A percentile compares a stretch with the other conserved stretches of the same genome.
These are phyloP conservation scores for Ilex paraguariensis DNA, from an alignment of 305 asterid genomes.

Conservation along the genomic window DNA sequence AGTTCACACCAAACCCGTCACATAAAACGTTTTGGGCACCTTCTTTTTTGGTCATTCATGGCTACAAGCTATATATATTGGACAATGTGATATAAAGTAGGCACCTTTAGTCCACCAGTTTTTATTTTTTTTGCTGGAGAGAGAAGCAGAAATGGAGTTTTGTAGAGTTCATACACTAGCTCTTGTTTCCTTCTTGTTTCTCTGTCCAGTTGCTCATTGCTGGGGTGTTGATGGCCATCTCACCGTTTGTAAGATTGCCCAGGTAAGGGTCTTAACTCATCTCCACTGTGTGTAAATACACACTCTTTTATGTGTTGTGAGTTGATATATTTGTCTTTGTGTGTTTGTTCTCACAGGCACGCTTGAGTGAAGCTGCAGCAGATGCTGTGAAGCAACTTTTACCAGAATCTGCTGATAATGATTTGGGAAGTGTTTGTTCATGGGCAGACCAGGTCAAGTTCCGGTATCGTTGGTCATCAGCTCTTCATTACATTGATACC, in stretches of 20 bases:
- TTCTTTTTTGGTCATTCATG: no score
- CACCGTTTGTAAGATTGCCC: slow-evolving; percentile 64
- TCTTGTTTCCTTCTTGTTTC: slow-evolving; percentile 23
- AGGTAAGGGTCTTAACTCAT: slow-evolving; percentile 31
- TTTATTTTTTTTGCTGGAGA: not conserved
- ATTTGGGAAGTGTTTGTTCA: slow-evolving; percentile 67
- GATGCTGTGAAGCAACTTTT: slow-evolving; percentile 57
- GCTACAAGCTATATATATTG: no score
- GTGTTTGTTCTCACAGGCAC: slow-evolving; percentile 28
- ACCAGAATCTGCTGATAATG: slow-evolving; percentile 50
- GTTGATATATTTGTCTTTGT: not conserved
- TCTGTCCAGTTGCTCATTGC: slow-evolving; percentile 39
- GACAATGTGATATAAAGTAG: no score
- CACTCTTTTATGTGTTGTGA: not conserved
- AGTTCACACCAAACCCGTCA: no score
- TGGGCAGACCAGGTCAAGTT: slow-evolving; percentile 83
- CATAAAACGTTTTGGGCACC: no score
- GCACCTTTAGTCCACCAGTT: no score
- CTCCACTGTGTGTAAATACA: no score
- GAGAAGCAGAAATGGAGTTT: slow-evolving; percentile 25
- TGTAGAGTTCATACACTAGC: slow-evolving; percentile 15
- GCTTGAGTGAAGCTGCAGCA: slow-evolving; percentile 65
- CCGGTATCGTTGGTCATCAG: slow-evolving; percentile 64
- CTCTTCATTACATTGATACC: slow-evolving; percentile 78
- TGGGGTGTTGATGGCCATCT: slow-evolving; percentile 88